Conservation (phyloP, 2,329 filamentous ascomycete genomes). For the Lachnellula cervina region DNA sequence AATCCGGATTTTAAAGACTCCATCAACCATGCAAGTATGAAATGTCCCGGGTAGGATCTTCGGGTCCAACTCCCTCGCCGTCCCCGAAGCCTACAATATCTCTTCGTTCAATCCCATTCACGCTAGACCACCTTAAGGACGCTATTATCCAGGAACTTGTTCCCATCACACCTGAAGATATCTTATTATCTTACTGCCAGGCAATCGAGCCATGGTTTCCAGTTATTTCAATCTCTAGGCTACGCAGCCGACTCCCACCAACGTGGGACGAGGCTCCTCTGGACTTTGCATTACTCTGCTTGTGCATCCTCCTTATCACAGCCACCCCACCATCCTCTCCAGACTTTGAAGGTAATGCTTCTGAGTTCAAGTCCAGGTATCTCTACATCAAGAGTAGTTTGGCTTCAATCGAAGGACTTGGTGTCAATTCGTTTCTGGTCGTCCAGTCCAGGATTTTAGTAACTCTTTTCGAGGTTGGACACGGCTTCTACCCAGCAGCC, state of each 20-base stretch:
- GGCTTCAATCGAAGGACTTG: constrained; percentile 13
- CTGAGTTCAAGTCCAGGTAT: constrained; percentile 15
- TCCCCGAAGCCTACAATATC: constrained; percentile 6
- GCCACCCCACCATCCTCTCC: constrained; percentile 1
- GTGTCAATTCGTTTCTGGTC: constrained; percentile 14
- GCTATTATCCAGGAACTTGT: constrained; percentile 14
- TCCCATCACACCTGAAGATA: constrained; percentile 7
- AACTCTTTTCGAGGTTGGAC: constrained; percentile 20
- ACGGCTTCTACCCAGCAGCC: constrained; percentile 20
- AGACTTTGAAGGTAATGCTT: constrained; percentile 6
- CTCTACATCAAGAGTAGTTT: constrained; percentile 15
- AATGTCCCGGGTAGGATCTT: constrained; percentile 3
- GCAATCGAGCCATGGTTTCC: constrained; percentile 19
- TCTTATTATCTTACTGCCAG: constrained; percentile 8
- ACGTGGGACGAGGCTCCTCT: constrained; percentile 15
- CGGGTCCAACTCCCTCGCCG: constrained; percentile 11
- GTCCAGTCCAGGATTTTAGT: constrained; percentile 18
- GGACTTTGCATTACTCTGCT: constrained; percentile 13
- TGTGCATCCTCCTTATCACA: constrained; percentile 16
- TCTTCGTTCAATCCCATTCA: constrained; percentile 3
- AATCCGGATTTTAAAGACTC: constrained; percentile 12
- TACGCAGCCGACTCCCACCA: constrained; percentile 11
- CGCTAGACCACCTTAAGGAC: constrained; percentile 10
- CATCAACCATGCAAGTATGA: constrained; percentile 14
- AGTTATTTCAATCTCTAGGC: constrained; percentile 10